Percentiles rank a stretch among this genome's conserved stretches.
phyloP scores from a whole-genome alignment of 139 green algal species.

The Closterium sp. region DNA sequence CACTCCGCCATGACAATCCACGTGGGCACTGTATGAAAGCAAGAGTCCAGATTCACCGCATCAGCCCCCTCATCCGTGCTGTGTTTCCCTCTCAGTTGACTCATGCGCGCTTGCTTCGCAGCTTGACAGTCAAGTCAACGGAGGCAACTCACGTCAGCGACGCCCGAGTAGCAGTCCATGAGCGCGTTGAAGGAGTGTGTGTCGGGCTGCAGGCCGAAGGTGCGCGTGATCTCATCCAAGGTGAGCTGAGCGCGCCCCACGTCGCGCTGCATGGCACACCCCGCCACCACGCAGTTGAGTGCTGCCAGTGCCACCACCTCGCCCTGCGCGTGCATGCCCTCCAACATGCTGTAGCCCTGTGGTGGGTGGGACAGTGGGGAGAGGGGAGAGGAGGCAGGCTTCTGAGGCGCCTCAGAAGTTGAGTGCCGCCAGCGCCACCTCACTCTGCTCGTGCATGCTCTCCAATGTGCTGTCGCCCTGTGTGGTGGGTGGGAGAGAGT shows the following conservation, averaged over 20 bases:
- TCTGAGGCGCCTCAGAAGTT: neutral
- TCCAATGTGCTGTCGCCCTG: neutral
- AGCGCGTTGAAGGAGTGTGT: slow-evolving; percentile 47
- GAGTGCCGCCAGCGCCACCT: neutral
- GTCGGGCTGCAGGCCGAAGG: slow-evolving; percentile 27
- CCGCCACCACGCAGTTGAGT: slow-evolving; percentile 45
- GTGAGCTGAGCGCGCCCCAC: slow-evolving; percentile 36
- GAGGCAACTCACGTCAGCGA: neutral
- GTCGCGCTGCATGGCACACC: slow-evolving; percentile 33
- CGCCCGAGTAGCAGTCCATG: slow-evolving; percentile 8
- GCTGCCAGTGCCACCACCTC: slow-evolving; percentile 22
- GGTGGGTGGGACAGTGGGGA: neutral
- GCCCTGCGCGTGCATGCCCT: slow-evolving; percentile 27
- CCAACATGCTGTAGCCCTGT: slow-evolving; percentile 38
- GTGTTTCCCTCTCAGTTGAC: neutral
- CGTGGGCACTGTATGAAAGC: neutral
- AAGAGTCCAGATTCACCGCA: too few species aligned
- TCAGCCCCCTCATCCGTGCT: neutral
- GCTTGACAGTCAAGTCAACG: neutral
- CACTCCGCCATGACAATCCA: neutral
- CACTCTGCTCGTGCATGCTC: neutral
- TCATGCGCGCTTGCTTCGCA: neutral
- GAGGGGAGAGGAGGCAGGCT: neutral
- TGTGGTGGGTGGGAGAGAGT: neutral
- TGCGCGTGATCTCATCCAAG: slow-evolving; percentile 39